Evolutionary conservation across 495 filamentous ascomycete genomes (phyloP).

Genomic region (Xylaria venustula): DNA sequence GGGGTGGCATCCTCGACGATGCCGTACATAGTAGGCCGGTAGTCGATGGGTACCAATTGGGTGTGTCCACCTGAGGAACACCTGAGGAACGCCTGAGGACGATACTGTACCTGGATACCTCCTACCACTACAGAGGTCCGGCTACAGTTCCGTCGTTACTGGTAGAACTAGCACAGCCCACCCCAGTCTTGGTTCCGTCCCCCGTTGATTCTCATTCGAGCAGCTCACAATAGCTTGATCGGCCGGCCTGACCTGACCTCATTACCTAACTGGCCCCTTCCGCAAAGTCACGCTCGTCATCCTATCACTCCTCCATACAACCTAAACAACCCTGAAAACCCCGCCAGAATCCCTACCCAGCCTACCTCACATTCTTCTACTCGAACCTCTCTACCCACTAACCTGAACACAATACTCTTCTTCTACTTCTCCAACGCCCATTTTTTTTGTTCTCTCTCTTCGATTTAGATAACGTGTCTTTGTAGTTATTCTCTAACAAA

Average conservation of each 20-base stretch:
- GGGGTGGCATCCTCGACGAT: not conserved
- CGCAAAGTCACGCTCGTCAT: conserved; percentile 25
- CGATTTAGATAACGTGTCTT: conserved; percentile 1
- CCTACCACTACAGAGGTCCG: not conserved
- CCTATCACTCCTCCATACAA: conserved; percentile 27
- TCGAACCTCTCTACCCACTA: conserved; percentile 13
- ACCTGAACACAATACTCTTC: conserved; percentile 10
- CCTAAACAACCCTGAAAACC: conserved; percentile 23
- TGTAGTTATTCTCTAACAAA: conserved; percentile 9
- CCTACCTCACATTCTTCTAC: conserved; percentile 13
- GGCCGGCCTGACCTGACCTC: conserved; percentile 17
- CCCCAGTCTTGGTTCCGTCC: conserved; percentile 7
- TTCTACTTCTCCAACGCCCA: conserved; percentile 1
- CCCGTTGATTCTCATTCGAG: conserved; percentile 16
- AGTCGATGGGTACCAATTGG: conserved; percentile 6
- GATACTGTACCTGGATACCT: conserved; percentile 6
- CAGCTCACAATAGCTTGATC: conserved; percentile 18
- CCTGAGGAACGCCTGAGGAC: not conserved
- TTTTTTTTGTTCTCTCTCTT: not conserved
- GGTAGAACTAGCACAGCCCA: conserved; percentile 16
- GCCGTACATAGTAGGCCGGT: conserved; percentile 3
- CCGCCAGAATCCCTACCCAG: conserved; percentile 33
- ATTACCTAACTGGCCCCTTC: conserved; percentile 17
- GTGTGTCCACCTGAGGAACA: not conserved
- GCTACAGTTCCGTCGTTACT: conserved; percentile 10